Evolutionary conservation across 495 filamentous ascomycete species (phyloP), one percentile per base, ranked within the genome.

Genomic region (Penicillium chermesinum): DNA sequence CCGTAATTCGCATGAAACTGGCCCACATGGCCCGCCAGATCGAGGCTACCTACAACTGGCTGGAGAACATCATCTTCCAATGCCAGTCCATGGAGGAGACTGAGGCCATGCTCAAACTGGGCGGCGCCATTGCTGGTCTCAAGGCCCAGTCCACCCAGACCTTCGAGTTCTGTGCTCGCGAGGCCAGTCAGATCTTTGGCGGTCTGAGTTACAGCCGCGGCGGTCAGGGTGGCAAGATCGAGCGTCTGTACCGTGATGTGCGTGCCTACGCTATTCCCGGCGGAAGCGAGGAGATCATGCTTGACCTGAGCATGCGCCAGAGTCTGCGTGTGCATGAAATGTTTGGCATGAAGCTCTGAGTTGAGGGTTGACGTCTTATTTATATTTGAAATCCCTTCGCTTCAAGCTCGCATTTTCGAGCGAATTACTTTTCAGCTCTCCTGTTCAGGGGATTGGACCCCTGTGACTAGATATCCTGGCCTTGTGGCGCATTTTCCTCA

Each of bases 21-120:
- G 93, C 93, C 3, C 85, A 96, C 67, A 98, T 98, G 93, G 91
- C 89, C 13, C 82, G 93, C 40, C 93, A 97, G 71, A 95, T 96
- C 68, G 93, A 98, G 67, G 89, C 93, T 8, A 86, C 84, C 10
- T 93, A 94, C 74, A 88, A 87, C 71, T 97, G 93, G 93, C 76
- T 97, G n/a, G 93, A 98, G 76, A 93, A 90, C 63, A 72, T 95
- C 35, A 84, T 96, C 67, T 95, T 86, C 73, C 93, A 98, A 71
- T 91, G 88, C 73, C 64, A 86, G 66, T 80, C 81, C 64, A 98
- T 98, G 93, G 81, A 83, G 37, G 89, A 96, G 69, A 89, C 84
- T 27, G 89, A 96, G 70, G 91, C 93, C 19, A 96, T 95, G 91
- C 78, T 97, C 44, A 88, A 88, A 58, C 84, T 98, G 2, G 93